Evolutionary conservation across 1,284 basidiomycete genomes (phyloP), one percentile per base, ranked within the genome.

Genomic region (Sporisorium reilianum): DNA sequence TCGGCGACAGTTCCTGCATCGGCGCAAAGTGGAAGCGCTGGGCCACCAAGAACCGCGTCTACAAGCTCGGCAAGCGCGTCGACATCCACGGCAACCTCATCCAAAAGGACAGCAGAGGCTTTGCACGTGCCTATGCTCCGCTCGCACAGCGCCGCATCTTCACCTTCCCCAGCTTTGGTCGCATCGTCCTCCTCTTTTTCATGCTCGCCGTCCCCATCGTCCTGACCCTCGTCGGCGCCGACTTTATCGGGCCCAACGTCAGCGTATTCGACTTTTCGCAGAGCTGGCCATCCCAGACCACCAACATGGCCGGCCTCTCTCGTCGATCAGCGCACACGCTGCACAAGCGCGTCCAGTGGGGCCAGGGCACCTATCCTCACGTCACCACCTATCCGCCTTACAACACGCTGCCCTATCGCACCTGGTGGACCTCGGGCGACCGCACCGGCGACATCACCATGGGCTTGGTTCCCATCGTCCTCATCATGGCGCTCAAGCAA

Each of bases 401-500:
- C 86, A 88, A 73, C 89, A 90, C 84, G 89, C 89, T 55, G 90
- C 94, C 79, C 75, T 84, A 85, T 54, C 93, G 92, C 83, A 88
- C 90, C 3, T 90, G 90, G 86, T 95, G 93, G 93, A 91, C 92
- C 0, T 87, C 89, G 0, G 91, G 90, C 18, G 89, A 89, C 30
- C 87, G 93, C 23, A 89, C 90, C 10, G 93, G 93, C 1, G 87
- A 91, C 65, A 90, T 94, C 61, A 90, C 91, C 2, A 94, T 93
- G 79, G 90, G 92, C 1, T 87, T 94, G 30, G 87, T 92, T 30
- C 93, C 93, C 0, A 87, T 94, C 18, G 90, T 90, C 58, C 87
- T 94, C 58, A 87, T 93, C 11, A 88, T 94, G 63, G 92, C 91
- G 3, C 88, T 94, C 83, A 94, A 94, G 84, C 88, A 91, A 4